A percentile compares a stretch with the other conserved stretches of the same genome.
Conservation (phyloP, 208 protist species). For the Acanthamoeba healyi region DNA sequence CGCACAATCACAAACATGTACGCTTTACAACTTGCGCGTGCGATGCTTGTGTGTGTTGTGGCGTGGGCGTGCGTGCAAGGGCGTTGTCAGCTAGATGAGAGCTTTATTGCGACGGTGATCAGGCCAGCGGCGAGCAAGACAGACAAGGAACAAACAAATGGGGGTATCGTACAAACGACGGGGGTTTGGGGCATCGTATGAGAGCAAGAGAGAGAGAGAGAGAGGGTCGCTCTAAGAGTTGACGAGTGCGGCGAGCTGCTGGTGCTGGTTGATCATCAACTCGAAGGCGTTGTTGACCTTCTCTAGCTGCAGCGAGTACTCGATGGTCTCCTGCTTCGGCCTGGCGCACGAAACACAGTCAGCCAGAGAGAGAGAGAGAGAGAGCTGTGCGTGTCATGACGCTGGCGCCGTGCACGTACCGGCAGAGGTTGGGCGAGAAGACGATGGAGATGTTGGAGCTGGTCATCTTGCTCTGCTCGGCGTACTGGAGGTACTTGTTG, state of each 20-base stretch:
- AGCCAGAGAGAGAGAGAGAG: background rate
- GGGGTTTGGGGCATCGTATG: too few species aligned
- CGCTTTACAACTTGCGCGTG: too few species aligned
- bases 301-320: conserved; percentile 62
- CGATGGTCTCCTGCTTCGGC: conserved; percentile 57
- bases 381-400: too few species aligned
- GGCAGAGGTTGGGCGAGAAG: conserved; percentile 69
- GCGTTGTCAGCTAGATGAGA: too few species aligned
- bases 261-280: conserved; percentile 19
- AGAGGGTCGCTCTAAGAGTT: background rate
- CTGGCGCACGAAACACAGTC: background rate
- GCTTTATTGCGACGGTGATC: too few species aligned
- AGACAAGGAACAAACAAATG: background rate
- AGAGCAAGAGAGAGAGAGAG: background rate
- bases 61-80: too few species aligned
- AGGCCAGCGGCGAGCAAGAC: too few species aligned
- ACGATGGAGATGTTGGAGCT: conserved; percentile 58
- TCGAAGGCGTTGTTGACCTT: conserved; percentile 64
- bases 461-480: conserved; percentile 63
- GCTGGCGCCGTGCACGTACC: background rate
- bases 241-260: conserved; percentile 19
- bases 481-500: conserved; percentile 46
- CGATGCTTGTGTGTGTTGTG: too few species aligned
- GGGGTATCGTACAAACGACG: background rate
- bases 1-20: background rate